Evolutionary conservation across 306 rosid species (phyloP), one percentile per base, ranked within the genome.

Genomic region (Fagus sylvatica): DNA sequence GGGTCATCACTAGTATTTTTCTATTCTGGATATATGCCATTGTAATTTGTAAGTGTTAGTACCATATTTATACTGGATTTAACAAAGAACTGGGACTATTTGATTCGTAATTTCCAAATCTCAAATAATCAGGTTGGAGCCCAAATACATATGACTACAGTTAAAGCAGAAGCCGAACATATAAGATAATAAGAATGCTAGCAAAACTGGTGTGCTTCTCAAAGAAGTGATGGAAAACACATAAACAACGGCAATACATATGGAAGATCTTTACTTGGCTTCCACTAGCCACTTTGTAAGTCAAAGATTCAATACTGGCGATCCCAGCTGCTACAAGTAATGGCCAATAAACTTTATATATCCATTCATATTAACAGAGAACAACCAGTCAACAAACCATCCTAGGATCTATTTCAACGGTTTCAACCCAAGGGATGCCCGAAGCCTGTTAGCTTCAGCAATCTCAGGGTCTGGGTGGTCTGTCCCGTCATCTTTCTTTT

Each of bases 401-500:
- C 69, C 60, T 41, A 71, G 16, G 71, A 41, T 75, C 61, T 75
- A 80, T 81, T 76, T 91, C 75, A 94, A 84, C 5, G 98, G 98
- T 80, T 93, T 93, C 96, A 95, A 62, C 75, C 99, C 99, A 46
- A 93, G 89, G 57, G 96, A 74, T 13, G 97, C 97, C 13, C 97
- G 88, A 11, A 93, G 64, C 84, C 77, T 86, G 89, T 92, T 92
- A 10, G 93, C 91, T 82, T 84, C 97, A 12, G 97, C 97, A 68
- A 92, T 92, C 75, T 92, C 96, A 6, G 93, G 93, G 86, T 92
- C 87, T 6, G 96, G 95, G 83, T 92, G 97, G 78, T 90, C 95
- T 30, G 90, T 95, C 1, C 99, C 98, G 28, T 84, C 94, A 72
- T 85, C 93, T 79, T 87, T 89, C 80, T 81, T 88, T 82, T 86